phyloP scores from a whole-genome alignment of 2,329 filamentous ascomycete species.

The Xylaria arbuscula region DNA sequence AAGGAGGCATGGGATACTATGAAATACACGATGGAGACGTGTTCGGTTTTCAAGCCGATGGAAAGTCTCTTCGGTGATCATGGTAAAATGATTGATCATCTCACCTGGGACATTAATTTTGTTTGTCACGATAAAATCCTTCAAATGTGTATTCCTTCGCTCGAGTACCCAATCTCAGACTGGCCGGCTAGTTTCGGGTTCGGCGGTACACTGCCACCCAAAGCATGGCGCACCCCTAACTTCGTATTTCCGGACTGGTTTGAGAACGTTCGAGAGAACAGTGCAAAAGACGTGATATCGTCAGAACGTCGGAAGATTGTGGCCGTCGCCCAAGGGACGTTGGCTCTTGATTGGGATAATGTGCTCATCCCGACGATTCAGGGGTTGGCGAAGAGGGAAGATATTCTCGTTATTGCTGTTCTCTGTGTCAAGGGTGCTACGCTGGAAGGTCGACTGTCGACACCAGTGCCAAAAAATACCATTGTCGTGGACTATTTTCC shows the following conservation, averaged over 20 bases:
- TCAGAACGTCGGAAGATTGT: conserved; percentile 54
- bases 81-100: conserved; percentile 31
- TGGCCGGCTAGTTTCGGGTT: conserved; percentile 56
- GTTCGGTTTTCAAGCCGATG: conserved; percentile 20
- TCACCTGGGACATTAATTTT: conserved; percentile 44
- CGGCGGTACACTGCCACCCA: conserved; percentile 54
- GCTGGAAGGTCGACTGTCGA: conserved; percentile 41
- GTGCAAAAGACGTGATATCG: conserved; percentile 46
- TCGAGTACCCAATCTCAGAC: conserved; percentile 55
- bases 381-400: conserved; percentile 55
- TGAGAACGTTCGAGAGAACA: conserved; percentile 53
- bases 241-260: conserved; percentile 57
- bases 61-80: conserved; percentile 31
- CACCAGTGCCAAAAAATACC: conserved; percentile 42
- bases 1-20: conserved; percentile 25
- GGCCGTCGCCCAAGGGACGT: conserved; percentile 61
- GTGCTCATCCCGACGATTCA: conserved; percentile 59
- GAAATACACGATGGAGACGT: conserved; percentile 17
- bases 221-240: conserved; percentile 46
- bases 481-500: conserved; percentile 52
- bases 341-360: conserved; percentile 54
- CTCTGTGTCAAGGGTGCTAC: conserved; percentile 47
- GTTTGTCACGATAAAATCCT: conserved; percentile 51
- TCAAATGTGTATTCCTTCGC: conserved; percentile 53
- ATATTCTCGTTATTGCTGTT: conserved; percentile 54